Conservation (phyloP, 2,329 filamentous ascomycete species). For the Parastagonospora nodorum region DNA sequence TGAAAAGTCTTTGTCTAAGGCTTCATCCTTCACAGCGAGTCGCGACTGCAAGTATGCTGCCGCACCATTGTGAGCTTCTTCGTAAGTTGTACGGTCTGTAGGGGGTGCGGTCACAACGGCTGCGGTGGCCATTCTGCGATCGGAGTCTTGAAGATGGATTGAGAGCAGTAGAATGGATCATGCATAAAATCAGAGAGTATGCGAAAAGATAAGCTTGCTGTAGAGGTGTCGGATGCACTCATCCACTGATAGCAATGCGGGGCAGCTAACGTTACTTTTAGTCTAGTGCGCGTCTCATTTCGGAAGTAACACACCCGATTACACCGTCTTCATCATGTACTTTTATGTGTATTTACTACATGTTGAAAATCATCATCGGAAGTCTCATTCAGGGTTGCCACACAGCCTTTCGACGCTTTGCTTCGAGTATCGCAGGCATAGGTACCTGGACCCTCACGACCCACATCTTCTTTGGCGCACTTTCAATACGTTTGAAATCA, state of each 20-base stretch:
- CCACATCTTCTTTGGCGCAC: constrained; percentile 29
- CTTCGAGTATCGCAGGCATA: constrained; percentile 9
- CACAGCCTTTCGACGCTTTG: constrained; percentile 10
- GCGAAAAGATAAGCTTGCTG: not conserved
- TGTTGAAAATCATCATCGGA: too few species aligned
- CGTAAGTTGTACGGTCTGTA: constrained; percentile 18
- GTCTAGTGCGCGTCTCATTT: too few species aligned
- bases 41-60: constrained; percentile 45
- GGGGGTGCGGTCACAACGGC: not conserved
- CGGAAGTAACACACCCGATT: too few species aligned
- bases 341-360: too few species aligned
- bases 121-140: constrained; percentile 7
- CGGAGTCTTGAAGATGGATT: not conserved
- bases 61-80: constrained; percentile 42
- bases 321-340: too few species aligned
- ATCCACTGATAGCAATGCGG: not conserved
- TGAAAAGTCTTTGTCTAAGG: constrained; percentile 30
- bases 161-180: not conserved
- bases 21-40: constrained; percentile 20
- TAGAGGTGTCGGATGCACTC: not conserved
- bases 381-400: constrained; percentile 26
- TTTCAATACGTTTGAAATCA: constrained; percentile 35
- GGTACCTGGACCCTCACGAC: constrained; percentile 16
- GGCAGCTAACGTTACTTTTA: not conserved
- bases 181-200: not conserved